These are phyloP conservation scores for Kurtzmaniella cleridarum DNA, from an alignment of 805 yeast species.

Conservation along the genomic window DNA sequence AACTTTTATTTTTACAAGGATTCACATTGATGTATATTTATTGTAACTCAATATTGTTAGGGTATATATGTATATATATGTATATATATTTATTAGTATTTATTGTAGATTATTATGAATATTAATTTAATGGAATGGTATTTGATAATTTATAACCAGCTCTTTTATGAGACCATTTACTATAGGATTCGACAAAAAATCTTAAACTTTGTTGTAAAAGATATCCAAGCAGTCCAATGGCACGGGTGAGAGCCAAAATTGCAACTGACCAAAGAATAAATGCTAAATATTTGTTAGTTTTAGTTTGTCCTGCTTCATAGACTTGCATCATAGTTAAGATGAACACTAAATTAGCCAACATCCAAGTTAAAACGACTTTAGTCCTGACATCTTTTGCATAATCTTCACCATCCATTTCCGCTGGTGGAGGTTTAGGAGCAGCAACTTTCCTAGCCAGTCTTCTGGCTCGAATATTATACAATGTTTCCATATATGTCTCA, in stretches of 20 bases:
- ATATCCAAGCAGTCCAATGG: slow-evolving; percentile 72
- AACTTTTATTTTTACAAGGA: background rate
- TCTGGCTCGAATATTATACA: slow-evolving; percentile 66
- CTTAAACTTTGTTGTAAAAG: slow-evolving; percentile 40
- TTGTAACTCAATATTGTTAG: too few relatives aligned
- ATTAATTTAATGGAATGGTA: slow-evolving; percentile 27
- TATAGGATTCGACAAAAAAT: slow-evolving; percentile 32
- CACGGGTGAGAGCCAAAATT: slow-evolving; percentile 73
- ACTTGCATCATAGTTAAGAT: slow-evolving; percentile 87
- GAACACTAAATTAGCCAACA: slow-evolving; percentile 72
- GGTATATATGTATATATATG: too few relatives aligned
- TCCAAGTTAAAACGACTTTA: slow-evolving; percentile 93
- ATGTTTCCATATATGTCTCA: slow-evolving; percentile 70
- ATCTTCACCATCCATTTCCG: slow-evolving; percentile 53
- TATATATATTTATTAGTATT: background rate
- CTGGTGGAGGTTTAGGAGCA: slow-evolving; percentile 19
- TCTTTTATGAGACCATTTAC: slow-evolving; percentile 37
- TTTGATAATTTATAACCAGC: slow-evolving; percentile 32
- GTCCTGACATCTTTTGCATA: slow-evolving; percentile 94
- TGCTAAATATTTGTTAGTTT: slow-evolving; percentile 64
- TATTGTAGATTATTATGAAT: background rate
- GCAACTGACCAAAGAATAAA: slow-evolving; percentile 93
- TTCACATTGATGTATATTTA: too few relatives aligned
- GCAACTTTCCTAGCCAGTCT: slow-evolving; percentile 52
- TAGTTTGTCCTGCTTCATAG: slow-evolving; percentile 57